phyloP scores from a whole-genome alignment of 805 yeast species.

The Yarrowia deformans region DNA sequence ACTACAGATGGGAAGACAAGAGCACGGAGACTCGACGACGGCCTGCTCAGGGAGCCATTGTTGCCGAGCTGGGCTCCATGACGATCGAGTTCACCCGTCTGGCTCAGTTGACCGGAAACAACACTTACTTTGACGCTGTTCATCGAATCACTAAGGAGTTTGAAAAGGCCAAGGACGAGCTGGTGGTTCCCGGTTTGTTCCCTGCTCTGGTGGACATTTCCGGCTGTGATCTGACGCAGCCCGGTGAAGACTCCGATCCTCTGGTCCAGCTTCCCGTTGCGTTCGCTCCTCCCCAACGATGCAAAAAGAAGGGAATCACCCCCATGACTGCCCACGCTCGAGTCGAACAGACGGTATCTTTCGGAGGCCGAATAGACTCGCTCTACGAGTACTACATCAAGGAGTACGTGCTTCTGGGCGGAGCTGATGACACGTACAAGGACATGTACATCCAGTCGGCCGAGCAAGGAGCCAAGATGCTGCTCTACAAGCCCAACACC shows the following conservation, averaged over 20 bases:
- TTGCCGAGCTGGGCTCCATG: slow-evolving; percentile 60
- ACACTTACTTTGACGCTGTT: slow-evolving; percentile 59
- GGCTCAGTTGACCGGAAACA: slow-evolving; percentile 59
- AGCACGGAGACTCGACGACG: slow-evolving; percentile 43
- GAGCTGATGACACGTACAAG: slow-evolving; percentile 52
- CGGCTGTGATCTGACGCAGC: slow-evolving; percentile 54
- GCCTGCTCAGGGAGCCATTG: slow-evolving; percentile 48
- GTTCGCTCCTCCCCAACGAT: slow-evolving; percentile 10
- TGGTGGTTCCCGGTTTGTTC: slow-evolving; percentile 54
- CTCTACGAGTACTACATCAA: slow-evolving; percentile 60
- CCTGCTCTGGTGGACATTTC: slow-evolving; percentile 59
- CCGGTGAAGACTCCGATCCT: slow-evolving; percentile 5
- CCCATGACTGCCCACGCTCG: neutral
- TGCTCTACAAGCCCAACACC: slow-evolving; percentile 57
- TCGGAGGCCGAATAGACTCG: slow-evolving; percentile 57
- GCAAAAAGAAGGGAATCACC: slow-evolving; percentile 21
- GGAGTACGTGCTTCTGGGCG: slow-evolving; percentile 55
- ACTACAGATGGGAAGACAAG: slow-evolving; percentile 54
- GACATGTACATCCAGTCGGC: slow-evolving; percentile 49
- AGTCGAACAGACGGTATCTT: slow-evolving; percentile 44
- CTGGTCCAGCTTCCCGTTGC: slow-evolving; percentile 14
- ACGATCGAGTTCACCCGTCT: slow-evolving; percentile 61
- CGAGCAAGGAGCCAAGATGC: slow-evolving; percentile 52
- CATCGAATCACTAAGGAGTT: slow-evolving; percentile 56
- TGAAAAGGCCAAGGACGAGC: slow-evolving; percentile 49